phyloP scores from a whole-genome alignment of 495 filamentous ascomycete species.

The Penicillium herquei region DNA sequence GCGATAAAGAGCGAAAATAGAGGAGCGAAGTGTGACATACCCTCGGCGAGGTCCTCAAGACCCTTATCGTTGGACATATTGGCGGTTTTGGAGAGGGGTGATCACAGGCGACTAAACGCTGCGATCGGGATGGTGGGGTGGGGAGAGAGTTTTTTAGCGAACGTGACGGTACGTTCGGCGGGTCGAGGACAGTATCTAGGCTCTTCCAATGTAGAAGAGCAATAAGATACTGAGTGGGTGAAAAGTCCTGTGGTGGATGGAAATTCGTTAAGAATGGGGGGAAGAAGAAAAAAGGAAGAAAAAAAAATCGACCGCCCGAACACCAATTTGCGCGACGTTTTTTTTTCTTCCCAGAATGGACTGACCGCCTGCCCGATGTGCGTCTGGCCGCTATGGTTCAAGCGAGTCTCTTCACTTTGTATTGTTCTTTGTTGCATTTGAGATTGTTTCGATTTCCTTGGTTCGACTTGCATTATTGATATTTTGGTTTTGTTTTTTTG shows the following conservation, averaged over 20 bases:
- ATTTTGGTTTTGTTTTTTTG: not conserved
- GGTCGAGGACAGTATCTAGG: constrained; percentile 40
- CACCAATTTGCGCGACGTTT: constrained; percentile 29
- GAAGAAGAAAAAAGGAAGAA: constrained; percentile 27
- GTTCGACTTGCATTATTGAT: not conserved
- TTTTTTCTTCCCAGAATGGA: not conserved
- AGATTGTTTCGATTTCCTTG: constrained; percentile 1
- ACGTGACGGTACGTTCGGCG: constrained; percentile 30
- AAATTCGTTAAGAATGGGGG: constrained; percentile 34
- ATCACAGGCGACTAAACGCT: constrained; percentile 68
- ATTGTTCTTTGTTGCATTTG: not conserved
- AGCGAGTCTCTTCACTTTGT: constrained; percentile 14
- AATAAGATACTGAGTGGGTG: constrained; percentile 24
- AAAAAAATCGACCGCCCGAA: constrained; percentile 28
- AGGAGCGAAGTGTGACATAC: constrained; percentile 49
- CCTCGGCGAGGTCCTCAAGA: constrained; percentile 91
- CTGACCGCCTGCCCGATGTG: constrained; percentile 21
- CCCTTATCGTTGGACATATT: constrained; percentile 95
- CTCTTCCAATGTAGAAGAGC: constrained; percentile 35
- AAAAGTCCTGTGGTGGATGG: constrained; percentile 30
- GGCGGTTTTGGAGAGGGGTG: constrained; percentile 59
- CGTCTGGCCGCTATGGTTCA: constrained; percentile 4
- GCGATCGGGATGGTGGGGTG: constrained; percentile 50
- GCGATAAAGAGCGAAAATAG: constrained; percentile 6
- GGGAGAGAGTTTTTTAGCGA: constrained; percentile 38